Evolutionary conservation across 169 alveolate genomes (phyloP).

Genomic region (Besnoitia besnoiti): DNA sequence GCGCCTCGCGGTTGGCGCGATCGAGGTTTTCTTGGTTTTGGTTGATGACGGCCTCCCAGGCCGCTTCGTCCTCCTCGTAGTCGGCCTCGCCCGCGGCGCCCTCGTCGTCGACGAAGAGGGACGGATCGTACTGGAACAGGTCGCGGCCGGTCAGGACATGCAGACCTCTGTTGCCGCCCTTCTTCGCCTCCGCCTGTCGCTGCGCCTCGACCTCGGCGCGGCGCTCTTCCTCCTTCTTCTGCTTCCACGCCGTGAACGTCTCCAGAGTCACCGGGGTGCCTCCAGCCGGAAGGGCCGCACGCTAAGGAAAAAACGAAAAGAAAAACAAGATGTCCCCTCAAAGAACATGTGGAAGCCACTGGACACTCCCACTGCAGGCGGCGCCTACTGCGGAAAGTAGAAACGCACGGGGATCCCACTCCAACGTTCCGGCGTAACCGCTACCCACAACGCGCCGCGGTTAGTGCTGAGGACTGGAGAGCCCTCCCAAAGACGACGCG

Average conservation of each 20-base stretch:
- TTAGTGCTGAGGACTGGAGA: no score
- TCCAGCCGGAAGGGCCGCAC: constrained; percentile 78
- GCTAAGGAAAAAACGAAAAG: constrained; percentile 48
- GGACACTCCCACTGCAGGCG: background rate
- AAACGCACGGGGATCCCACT: no score
- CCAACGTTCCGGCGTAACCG: no score
- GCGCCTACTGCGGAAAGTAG: no score
- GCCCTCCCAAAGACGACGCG: no score
- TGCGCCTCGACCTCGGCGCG: constrained; percentile 37
- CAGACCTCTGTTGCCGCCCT: constrained; percentile 46
- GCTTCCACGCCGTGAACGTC: constrained; percentile 92
- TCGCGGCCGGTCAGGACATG: constrained; percentile 55
- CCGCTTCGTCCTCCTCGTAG: constrained; percentile 60
- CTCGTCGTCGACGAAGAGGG: constrained; percentile 62
- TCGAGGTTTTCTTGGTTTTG: constrained; percentile 37
- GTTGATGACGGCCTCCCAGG: constrained; percentile 25
- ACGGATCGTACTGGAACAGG: constrained; percentile 57
- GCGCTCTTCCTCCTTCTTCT: constrained; percentile 80
- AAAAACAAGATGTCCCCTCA: no score
- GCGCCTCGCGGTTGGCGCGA: constrained; percentile 49
- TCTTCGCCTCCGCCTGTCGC: constrained; percentile 57
- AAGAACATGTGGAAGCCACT: no score
- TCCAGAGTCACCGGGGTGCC: constrained; percentile 93
- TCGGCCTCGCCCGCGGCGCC: constrained; percentile 63
- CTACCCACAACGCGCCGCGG: no score